phyloP scores from a whole-genome alignment of 257 asterid species.

The Capsicum baccatum region DNA sequence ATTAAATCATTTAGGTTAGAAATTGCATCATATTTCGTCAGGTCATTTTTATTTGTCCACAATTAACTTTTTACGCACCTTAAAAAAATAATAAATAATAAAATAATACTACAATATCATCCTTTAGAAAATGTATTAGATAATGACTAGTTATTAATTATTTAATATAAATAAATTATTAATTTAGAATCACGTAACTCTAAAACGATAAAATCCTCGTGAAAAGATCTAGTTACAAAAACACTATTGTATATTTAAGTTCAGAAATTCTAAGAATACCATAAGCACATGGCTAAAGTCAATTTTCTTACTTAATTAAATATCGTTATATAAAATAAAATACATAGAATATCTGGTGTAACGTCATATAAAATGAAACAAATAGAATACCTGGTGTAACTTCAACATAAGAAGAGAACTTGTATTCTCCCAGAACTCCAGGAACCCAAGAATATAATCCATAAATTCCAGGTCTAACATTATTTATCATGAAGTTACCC shows the following conservation, averaged over 20 bases:
- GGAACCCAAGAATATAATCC: constrained; percentile 68
- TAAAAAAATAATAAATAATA: too few species aligned
- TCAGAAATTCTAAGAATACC: background rate
- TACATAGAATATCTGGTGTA: constrained; percentile 36
- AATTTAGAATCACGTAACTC: background rate
- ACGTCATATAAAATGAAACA: constrained; percentile 8
- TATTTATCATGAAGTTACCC: constrained; percentile 52
- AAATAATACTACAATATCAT: too few species aligned
- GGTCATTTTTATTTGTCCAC: too few species aligned
- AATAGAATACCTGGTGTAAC: constrained; percentile 42
- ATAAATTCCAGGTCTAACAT: constrained; percentile 50
- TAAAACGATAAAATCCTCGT: too few species aligned
- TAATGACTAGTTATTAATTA: too few species aligned
- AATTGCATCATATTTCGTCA: too few species aligned
- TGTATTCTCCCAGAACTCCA: constrained; percentile 71
- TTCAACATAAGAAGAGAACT: constrained; percentile 31
- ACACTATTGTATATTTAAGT: background rate
- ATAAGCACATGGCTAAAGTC: background rate
- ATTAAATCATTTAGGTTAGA: background rate
- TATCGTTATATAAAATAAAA: background rate
- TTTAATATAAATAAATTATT: too few species aligned
- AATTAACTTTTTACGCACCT: too few species aligned
- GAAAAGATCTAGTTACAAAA: background rate
- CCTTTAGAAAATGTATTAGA: too few species aligned
- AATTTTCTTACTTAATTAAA: background rate